Percentiles rank a stretch among this genome's conserved stretches.
phyloP scores from a whole-genome alignment of 164 flowering plant species.

The Dillenia suffruticosa region DNA sequence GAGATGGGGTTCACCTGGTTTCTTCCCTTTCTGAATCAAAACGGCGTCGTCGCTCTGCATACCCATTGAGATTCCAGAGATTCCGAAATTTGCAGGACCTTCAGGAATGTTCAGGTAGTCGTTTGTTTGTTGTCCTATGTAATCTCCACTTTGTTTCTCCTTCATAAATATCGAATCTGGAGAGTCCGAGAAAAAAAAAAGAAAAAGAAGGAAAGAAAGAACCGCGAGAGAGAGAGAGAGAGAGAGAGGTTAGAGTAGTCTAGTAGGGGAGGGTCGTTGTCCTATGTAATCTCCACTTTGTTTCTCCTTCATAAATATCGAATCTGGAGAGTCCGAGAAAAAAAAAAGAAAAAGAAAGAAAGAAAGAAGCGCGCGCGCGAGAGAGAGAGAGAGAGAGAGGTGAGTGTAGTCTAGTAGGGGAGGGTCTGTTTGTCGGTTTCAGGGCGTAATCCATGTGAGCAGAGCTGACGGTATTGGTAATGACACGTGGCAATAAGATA shows the following conservation, averaged over 20 bases:
- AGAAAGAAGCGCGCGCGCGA: not conserved
- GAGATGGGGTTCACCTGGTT: conserved; percentile 51
- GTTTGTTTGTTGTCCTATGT: not conserved
- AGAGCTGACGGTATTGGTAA: too few relatives aligned
- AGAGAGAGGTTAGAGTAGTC: not conserved
- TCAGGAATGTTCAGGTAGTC: not conserved
- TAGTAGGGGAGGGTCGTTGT: not conserved
- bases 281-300: not conserved
- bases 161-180: too few relatives aligned
- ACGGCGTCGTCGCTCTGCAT: conserved; percentile 61
- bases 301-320: too few relatives aligned
- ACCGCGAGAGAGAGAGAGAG: not conserved
- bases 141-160: too few relatives aligned
- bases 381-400: conserved; percentile 2
- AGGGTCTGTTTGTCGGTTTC: too few relatives aligned
- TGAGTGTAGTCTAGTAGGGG: too few relatives aligned
- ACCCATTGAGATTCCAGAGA: conserved; percentile 26
- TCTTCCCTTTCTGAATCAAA: conserved; percentile 43
- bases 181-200: not conserved
- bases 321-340: not conserved
- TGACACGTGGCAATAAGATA: too few relatives aligned
- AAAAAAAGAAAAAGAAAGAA: not conserved
- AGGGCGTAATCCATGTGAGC: too few relatives aligned
- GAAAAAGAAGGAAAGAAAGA: not conserved
- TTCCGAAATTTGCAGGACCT: not conserved